Conservation (phyloP, 257 asterid genomes). For the Linaria vulgaris region DNA sequence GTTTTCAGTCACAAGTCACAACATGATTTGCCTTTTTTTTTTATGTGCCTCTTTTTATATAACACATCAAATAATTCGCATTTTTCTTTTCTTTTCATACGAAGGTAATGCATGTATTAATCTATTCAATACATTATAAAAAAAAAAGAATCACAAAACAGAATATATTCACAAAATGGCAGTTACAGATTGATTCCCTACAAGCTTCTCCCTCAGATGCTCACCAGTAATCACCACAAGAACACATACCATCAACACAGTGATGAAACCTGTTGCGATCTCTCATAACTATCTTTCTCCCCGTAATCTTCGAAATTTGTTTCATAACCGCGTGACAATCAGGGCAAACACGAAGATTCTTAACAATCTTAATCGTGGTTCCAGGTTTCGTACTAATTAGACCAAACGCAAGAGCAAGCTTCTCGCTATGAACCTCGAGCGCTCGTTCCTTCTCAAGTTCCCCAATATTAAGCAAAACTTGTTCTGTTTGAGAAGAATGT, state of each 20-base stretch:
- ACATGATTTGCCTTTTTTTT: too few relatives aligned
- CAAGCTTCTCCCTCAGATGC: too few relatives aligned
- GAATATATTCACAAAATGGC: too few relatives aligned
- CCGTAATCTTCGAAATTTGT: conserved; percentile 40
- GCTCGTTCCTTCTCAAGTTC: conserved; percentile 41
- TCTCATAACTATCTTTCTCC: conserved; percentile 48
- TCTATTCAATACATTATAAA: too few relatives aligned
- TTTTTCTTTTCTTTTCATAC: too few relatives aligned
- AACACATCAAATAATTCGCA: too few relatives aligned
- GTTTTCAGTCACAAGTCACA: too few relatives aligned
- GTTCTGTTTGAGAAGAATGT: conserved; percentile 35
- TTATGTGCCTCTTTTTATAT: too few relatives aligned
- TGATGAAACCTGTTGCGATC: conserved; percentile 60
- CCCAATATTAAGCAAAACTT: conserved; percentile 36
- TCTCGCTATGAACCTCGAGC: conserved; percentile 53
- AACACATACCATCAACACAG: conserved; percentile 45
- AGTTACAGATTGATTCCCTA: too few relatives aligned
- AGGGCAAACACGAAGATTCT: conserved; percentile 47
- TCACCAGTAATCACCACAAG: conserved; percentile 61
- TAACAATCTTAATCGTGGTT: conserved; percentile 40
- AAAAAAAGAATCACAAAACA: too few relatives aligned
- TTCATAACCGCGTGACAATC: conserved; percentile 51
- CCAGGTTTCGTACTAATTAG: conserved; percentile 52
- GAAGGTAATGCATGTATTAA: too few relatives aligned
- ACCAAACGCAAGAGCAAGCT: conserved; percentile 51